Evolutionary conservation across 768 basidiomycete genomes (phyloP).

Genomic region (Psilocybe subaeruginosa): DNA sequence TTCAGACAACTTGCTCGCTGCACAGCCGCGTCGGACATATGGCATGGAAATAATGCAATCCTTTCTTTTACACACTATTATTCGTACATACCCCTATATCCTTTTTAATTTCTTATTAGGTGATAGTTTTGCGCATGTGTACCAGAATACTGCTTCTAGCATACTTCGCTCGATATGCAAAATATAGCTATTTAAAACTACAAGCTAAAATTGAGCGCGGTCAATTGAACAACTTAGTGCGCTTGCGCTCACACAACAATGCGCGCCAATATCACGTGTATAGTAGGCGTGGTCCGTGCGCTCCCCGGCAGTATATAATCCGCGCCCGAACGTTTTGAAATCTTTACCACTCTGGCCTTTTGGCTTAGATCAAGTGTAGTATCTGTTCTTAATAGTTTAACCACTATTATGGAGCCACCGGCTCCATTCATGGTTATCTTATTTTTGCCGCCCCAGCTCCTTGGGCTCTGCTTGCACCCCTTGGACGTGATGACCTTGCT

Average conservation of each 20-base stretch:
- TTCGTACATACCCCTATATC: neutral
- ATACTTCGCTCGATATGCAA: too few species aligned
- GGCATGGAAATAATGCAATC: neutral
- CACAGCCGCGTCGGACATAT: too few species aligned
- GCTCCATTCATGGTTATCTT: slow-evolving; percentile 56
- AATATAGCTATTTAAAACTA: too few species aligned
- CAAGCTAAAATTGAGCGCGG: too few species aligned
- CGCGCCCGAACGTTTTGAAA: slow-evolving; percentile 3
- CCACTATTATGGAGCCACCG: slow-evolving; percentile 62
- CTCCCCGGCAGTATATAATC: slow-evolving; percentile 28
- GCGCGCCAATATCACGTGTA: too few species aligned
- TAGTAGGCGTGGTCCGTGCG: slow-evolving; percentile 20
- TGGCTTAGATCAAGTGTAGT: slow-evolving; percentile 98
- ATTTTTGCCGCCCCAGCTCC: slow-evolving; percentile 55
- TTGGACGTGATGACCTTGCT: slow-evolving; percentile 56
- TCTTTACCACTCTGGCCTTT: slow-evolving; percentile 89
- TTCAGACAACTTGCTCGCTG: neutral
- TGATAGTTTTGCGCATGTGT: neutral
- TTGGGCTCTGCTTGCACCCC: slow-evolving; percentile 64
- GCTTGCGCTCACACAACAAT: too few species aligned
- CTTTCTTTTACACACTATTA: neutral
- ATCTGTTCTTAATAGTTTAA: slow-evolving; percentile 93
- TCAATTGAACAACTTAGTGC: neutral
- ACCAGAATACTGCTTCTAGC: too few species aligned
- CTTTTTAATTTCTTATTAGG: neutral